These are phyloP conservation scores for Lactifluus volemus DNA, from an alignment of 768 basidiomycete genomes.

Conservation along the genomic window DNA sequence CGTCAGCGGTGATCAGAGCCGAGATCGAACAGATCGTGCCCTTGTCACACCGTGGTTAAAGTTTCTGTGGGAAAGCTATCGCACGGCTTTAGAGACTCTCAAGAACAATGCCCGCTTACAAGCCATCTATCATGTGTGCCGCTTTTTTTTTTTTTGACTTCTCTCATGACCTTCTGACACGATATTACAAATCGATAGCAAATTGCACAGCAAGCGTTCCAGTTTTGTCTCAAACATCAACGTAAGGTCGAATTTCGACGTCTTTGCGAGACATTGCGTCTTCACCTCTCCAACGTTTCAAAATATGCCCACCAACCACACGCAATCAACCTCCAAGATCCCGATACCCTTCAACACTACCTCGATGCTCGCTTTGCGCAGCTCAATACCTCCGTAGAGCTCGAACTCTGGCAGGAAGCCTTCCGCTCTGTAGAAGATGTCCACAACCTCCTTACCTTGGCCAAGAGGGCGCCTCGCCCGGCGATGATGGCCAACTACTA, in stretches of 20 bases:
- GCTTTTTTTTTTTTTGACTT: background rate
- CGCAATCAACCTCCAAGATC: conserved; percentile 90
- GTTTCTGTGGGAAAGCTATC: conserved; percentile 98
- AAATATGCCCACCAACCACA: conserved; percentile 94
- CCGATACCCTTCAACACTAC: conserved; percentile 90
- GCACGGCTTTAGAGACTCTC: conserved; percentile 89
- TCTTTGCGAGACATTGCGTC: conserved; percentile 89
- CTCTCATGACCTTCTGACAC: background rate
- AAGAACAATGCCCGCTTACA: conserved; percentile 94
- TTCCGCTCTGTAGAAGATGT: conserved; percentile 98
- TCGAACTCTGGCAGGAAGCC: conserved; percentile 98
- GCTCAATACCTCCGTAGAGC: conserved; percentile 91
- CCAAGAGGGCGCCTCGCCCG: conserved; percentile 86
- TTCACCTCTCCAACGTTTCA: conserved; percentile 89
- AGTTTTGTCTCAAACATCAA: conserved; percentile 88
- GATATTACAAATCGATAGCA: conserved; percentile 39
- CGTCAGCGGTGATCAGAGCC: conserved; percentile 83
- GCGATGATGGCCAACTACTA: conserved; percentile 99
- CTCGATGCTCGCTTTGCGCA: conserved; percentile 96
- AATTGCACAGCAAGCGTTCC: conserved; percentile 95
- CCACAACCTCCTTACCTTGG: conserved; percentile 88
- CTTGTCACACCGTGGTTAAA: conserved; percentile 97
- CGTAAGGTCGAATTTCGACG: conserved; percentile 97
- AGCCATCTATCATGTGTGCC: conserved; percentile 80
- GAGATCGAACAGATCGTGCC: conserved; percentile 89